Percentiles rank a stretch among this genome's conserved stretches.
Conservation (phyloP, 1,284 basidiomycete genomes). For the Microbotryum scabiosae region DNA sequence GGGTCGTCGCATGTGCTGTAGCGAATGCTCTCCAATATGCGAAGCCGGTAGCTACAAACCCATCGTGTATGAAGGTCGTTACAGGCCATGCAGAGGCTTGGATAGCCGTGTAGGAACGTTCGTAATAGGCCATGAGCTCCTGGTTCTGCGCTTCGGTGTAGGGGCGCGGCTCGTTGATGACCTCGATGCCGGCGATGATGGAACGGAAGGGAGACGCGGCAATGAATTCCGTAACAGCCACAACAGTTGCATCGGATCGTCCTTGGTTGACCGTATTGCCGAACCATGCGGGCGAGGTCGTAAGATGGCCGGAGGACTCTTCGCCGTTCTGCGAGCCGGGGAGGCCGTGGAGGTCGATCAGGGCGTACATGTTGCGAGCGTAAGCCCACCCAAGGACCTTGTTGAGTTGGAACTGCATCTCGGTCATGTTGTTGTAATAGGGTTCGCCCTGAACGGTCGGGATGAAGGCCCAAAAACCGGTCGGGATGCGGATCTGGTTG, state of each 20-base stretch:
- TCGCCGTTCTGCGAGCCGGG: constrained; percentile 43
- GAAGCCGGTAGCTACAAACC: constrained; percentile 13
- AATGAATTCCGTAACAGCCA: constrained; percentile 34
- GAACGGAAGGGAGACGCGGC: constrained; percentile 32
- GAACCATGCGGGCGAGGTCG: constrained; percentile 12
- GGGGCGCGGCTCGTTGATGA: constrained; percentile 33
- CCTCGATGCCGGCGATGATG: constrained; percentile 34
- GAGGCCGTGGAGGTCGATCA: constrained; percentile 44
- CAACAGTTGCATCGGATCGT: constrained; percentile 32
- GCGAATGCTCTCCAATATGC: constrained; percentile 13
- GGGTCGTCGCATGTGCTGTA: constrained; percentile 29
- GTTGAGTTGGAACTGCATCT: constrained; percentile 30
- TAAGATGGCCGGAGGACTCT: constrained; percentile 31
- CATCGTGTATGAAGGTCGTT: constrained; percentile 34
- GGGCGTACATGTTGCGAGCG: constrained; percentile 40
- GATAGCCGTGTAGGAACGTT: constrained; percentile 33
- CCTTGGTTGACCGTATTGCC: constrained; percentile 25
- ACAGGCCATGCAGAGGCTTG: constrained; percentile 30
- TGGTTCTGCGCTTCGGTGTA: constrained; percentile 32
- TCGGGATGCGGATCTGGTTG: constrained; percentile 40
- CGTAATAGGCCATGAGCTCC: constrained; percentile 33
- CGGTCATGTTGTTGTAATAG: constrained; percentile 29
- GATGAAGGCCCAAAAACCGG: constrained; percentile 39
- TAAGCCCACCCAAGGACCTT: constrained; percentile 49
- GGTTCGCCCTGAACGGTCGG: constrained; percentile 32